These are phyloP conservation scores for Cunninghamia lanceolata DNA, from an alignment of 75 land plant species.

Conservation along the genomic window DNA sequence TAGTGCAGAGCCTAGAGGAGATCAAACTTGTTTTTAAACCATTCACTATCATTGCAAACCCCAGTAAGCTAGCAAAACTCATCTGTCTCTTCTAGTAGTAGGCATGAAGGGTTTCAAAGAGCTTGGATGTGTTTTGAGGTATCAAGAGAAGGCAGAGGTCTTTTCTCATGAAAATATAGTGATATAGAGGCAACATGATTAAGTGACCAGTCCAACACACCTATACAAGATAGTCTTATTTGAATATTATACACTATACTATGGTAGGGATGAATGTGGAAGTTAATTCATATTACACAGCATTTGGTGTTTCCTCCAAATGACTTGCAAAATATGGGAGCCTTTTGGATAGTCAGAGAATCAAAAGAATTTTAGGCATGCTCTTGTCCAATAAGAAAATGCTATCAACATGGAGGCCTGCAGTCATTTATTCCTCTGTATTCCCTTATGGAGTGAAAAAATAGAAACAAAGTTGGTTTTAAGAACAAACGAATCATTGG, in stretches of 20 bases:
- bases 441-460: background rate
- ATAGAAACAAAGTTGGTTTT: background rate
- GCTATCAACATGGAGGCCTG: slow-evolving; percentile 4
- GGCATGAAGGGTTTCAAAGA: too few species aligned
- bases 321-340: background rate
- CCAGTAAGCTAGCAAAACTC: too few species aligned
- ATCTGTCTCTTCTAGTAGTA: too few species aligned
- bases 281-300: background rate
- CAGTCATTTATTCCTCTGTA: background rate
- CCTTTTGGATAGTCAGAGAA: background rate
- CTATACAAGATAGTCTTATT: background rate
- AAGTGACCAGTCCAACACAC: too few species aligned
- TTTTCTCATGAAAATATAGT: too few species aligned
- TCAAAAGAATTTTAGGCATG: background rate
- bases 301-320: slow-evolving; percentile 1
- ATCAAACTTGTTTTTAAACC: too few species aligned
- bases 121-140: too few species aligned
- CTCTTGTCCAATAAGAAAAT: background rate
- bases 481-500: too few species aligned
- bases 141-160: too few species aligned
- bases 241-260: background rate
- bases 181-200: too few species aligned
- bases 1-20: too few species aligned
- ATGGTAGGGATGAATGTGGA: background rate
- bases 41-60: too few species aligned